Conservation (phyloP, 2,329 filamentous ascomycete species). For the Fusarium poae region DNA sequence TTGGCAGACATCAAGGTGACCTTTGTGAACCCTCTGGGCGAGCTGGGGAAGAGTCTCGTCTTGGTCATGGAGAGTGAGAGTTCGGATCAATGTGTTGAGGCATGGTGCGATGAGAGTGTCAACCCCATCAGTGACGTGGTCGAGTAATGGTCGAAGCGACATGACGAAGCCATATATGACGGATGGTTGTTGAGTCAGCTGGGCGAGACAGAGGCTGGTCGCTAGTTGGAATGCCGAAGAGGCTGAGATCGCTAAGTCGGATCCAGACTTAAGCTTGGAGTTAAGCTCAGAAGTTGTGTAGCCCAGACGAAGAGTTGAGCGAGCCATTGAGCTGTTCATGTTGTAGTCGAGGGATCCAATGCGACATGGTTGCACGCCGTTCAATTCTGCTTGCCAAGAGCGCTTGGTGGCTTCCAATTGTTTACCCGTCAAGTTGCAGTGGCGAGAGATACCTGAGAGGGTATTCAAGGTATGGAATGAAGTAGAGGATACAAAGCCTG, state of each 20-base stretch:
- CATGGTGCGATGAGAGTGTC: slow-evolving; percentile 21
- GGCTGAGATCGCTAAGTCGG: not conserved
- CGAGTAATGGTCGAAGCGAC: slow-evolving; percentile 16
- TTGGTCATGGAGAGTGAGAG: not conserved
- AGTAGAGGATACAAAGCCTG: rapidly evolving
- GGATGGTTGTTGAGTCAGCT: slow-evolving; percentile 3
- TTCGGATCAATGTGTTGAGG: slow-evolving; percentile 22
- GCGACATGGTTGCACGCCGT: slow-evolving; percentile 5
- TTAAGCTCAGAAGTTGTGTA: slow-evolving; percentile 11
- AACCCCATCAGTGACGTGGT: not conserved
- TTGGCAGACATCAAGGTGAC: slow-evolving; percentile 5
- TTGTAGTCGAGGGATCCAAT: not conserved
- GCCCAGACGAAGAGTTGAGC: not conserved
- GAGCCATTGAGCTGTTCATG: slow-evolving; percentile 4
- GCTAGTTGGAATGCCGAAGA: slow-evolving; percentile 25
- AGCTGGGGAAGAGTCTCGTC: slow-evolving; percentile 4
- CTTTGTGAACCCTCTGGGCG: slow-evolving; percentile 6
- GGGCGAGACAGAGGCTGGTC: slow-evolving; percentile 8
- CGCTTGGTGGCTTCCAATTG: not conserved
- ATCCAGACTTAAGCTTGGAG: slow-evolving; percentile 5
- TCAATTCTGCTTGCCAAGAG: slow-evolving; percentile 9
- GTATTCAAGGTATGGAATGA: not conserved
- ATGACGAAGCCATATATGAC: slow-evolving; percentile 28
- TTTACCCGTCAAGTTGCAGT: not conserved
- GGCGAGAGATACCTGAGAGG: not conserved